Conservation (phyloP, 306 rosid genomes). For the Sicyos edulis region DNA sequence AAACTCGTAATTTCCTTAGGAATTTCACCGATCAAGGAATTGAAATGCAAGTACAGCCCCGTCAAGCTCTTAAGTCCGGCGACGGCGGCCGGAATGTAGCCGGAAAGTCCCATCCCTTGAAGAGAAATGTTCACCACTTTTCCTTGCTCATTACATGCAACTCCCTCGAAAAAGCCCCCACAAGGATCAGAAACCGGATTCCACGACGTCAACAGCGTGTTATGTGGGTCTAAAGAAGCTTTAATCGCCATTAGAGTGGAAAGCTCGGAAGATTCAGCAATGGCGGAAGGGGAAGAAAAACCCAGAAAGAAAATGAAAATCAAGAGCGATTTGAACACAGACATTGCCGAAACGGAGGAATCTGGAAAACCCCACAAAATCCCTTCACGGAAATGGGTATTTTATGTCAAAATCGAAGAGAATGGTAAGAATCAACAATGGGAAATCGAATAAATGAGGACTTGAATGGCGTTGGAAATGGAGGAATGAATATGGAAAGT, state of each 20-base stretch:
- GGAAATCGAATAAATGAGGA: not conserved
- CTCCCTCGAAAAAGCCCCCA: conserved; percentile 61
- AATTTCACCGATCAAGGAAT: conserved; percentile 71
- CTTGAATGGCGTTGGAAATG: conserved; percentile 7
- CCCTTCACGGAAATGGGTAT: not conserved
- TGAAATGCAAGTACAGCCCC: conserved; percentile 77
- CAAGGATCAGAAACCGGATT: conserved; percentile 62
- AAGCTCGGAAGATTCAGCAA: conserved; percentile 11
- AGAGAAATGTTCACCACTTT: conserved; percentile 79
- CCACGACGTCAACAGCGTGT: conserved; percentile 61
- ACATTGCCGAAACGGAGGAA: conserved; percentile 1
- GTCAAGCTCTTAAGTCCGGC: conserved; percentile 70
- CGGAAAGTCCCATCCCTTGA: conserved; percentile 88
- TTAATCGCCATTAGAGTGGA: conserved; percentile 55
- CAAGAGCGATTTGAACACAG: not conserved
- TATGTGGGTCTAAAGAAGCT: conserved; percentile 72
- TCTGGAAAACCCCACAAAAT: not conserved
- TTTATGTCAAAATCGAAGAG: not conserved
- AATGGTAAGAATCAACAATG: not conserved
- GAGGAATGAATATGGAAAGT: not conserved
- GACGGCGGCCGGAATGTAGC: conserved; percentile 60
- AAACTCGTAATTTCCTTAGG: conserved; percentile 66
- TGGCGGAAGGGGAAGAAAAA: not conserved
- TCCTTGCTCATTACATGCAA: conserved; percentile 63
- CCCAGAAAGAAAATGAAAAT: not conserved